A percentile compares a stretch with the other conserved stretches of the same genome.
These are phyloP conservation scores for Dictyostelium firmibasis DNA, from an alignment of 78 protist species.

Conservation along the genomic window DNA sequence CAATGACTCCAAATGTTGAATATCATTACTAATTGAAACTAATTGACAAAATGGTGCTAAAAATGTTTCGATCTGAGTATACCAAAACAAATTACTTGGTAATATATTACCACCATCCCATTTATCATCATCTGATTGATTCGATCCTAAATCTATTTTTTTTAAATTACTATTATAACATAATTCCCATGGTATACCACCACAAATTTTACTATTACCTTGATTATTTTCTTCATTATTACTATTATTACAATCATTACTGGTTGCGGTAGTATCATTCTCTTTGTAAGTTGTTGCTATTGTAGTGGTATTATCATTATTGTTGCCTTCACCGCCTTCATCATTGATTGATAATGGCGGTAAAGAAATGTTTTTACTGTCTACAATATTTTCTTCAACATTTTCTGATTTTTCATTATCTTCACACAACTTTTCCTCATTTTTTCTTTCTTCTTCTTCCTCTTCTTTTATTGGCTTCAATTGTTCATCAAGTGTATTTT, in stretches of 20 bases:
- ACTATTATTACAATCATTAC: neutral
- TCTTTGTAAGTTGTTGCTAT: too few relatives aligned
- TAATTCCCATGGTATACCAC: constrained; percentile 44
- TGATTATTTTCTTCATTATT: neutral
- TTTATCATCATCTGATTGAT: constrained; percentile 6
- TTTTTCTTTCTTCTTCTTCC: neutral
- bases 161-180: constrained; percentile 12
- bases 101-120: constrained; percentile 37
- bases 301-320: neutral
- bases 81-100: constrained; percentile 60
- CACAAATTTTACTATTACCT: neutral
- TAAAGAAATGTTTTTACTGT: neutral
- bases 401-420: neutral
- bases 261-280: too few relatives aligned
- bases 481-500: too few relatives aligned
- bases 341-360: neutral
- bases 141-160: constrained; percentile 46
- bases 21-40: constrained; percentile 25
- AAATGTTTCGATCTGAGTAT: constrained; percentile 21
- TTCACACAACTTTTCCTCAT: neutral
- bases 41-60: constrained; percentile 26
- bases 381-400: neutral
- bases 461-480: neutral
- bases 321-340: neutral
- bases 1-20: constrained; percentile 56